Evolutionary conservation across 2,329 filamentous ascomycete species (phyloP).

Genomic region (Xylaria sp.): DNA sequence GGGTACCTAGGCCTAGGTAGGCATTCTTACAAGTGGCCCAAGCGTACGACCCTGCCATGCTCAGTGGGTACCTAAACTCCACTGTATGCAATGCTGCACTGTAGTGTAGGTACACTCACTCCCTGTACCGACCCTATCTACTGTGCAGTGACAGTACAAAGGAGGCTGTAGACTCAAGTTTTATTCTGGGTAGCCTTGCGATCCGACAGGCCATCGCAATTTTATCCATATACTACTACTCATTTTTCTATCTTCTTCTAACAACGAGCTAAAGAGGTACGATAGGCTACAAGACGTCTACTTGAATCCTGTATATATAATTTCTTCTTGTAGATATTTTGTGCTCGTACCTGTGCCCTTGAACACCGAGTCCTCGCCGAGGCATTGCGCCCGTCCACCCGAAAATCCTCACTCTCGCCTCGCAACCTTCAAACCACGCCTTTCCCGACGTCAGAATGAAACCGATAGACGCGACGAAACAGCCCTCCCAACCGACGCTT

Average conservation of each 20-base stretch:
- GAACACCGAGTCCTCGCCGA: neutral
- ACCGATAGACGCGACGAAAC: slow-evolving; percentile 8
- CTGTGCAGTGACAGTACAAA: too few species aligned
- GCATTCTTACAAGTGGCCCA: too few species aligned
- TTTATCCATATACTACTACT: neutral
- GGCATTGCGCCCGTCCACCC: neutral
- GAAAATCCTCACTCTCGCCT: neutral
- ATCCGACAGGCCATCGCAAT: neutral
- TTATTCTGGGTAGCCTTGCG: too few species aligned
- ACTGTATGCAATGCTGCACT: too few species aligned
- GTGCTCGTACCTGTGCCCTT: neutral
- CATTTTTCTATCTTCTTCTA: neutral
- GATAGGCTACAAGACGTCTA: neutral
- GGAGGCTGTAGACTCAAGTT: too few species aligned
- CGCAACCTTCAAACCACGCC: neutral
- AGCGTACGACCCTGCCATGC: too few species aligned
- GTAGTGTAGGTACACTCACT: too few species aligned
- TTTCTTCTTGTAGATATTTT: neutral
- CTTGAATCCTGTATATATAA: neutral
- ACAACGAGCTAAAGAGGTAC: neutral
- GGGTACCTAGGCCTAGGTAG: too few species aligned
- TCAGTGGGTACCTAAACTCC: too few species aligned
- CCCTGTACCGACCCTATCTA: too few species aligned
- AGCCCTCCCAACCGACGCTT: slow-evolving; percentile 26
- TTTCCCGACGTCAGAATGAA: slow-evolving; percentile 27